phyloP scores from a whole-genome alignment of 768 basidiomycete species.

The Lactarius hatsudake region DNA sequence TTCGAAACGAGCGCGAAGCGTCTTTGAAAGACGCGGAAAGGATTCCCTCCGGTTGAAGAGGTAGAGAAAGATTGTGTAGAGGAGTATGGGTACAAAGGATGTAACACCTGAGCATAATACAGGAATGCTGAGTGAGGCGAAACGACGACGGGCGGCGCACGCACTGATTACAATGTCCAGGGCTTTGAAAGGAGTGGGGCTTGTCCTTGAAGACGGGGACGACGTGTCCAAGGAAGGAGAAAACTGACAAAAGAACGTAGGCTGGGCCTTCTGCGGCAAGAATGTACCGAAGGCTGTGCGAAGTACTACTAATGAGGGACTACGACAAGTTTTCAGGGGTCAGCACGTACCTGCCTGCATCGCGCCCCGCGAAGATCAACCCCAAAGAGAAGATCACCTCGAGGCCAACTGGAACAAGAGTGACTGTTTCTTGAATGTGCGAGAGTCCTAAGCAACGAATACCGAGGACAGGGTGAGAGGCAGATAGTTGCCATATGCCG shows the following conservation, averaged over 20 bases:
- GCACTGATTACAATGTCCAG: constrained; percentile 63
- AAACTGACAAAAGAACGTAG: constrained; percentile 55
- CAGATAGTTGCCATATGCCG: constrained; percentile 41
- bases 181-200: constrained; percentile 44
- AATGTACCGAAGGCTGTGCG: constrained; percentile 51
- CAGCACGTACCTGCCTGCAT: constrained; percentile 46
- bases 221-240: constrained; percentile 60
- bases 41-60: constrained; percentile 53
- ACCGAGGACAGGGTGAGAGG: constrained; percentile 64
- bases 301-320: background rate
- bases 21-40: constrained; percentile 49
- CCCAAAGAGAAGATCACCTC: constrained; percentile 59
- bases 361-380: constrained; percentile 49
- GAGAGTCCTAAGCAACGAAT: constrained; percentile 65
- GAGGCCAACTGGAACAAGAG: constrained; percentile 62
- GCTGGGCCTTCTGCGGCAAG: constrained; percentile 60
- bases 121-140: background rate
- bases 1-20: constrained; percentile 46
- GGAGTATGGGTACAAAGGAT: constrained; percentile 64
- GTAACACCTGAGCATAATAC: constrained; percentile 38
- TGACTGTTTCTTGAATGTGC: constrained; percentile 42
- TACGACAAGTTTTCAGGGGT: background rate
- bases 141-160: constrained; percentile 28
- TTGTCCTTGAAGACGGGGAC: constrained; percentile 50
- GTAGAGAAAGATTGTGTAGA: constrained; percentile 62